Conservation (phyloP, 1,284 basidiomycete genomes). For the Ceratobasidium theobromae region DNA sequence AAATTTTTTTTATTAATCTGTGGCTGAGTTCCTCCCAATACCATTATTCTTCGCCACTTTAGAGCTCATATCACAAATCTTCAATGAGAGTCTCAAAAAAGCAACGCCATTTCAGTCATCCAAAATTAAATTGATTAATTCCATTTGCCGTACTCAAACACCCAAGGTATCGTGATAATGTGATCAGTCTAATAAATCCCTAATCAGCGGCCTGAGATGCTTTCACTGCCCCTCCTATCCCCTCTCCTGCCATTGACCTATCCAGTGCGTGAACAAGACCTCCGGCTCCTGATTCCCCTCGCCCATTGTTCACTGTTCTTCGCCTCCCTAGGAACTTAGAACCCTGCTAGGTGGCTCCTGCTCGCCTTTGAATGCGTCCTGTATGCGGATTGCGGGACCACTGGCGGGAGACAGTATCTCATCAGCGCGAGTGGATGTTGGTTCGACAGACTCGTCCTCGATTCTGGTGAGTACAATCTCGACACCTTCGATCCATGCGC, state of each 20-base stretch:
- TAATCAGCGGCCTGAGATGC: conserved; percentile 19
- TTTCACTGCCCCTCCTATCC: neutral
- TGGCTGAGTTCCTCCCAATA: too few relatives aligned
- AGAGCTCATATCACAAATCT: too few relatives aligned
- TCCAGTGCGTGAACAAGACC: conserved; percentile 11
- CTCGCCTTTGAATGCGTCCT: neutral
- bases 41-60: too few relatives aligned
- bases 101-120: neutral
- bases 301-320: neutral
- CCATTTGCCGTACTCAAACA: neutral
- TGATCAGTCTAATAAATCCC: neutral
- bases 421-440: conserved; percentile 24
- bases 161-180: neutral
- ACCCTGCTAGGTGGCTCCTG: conserved; percentile 10
- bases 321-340: neutral
- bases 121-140: neutral
- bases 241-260: conserved; percentile 16
- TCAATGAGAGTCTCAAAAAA: too few relatives aligned
- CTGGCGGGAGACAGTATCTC: neutral
- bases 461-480: conserved; percentile 45
- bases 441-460: conserved; percentile 17
- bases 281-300: conserved; percentile 7
- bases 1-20: too few relatives aligned
- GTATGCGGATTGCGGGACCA: neutral
- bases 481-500: conserved; percentile 64